Evolutionary conservation across 352 stramenopile species (phyloP).

Genomic region (Globisporangium megalacanthum): DNA sequence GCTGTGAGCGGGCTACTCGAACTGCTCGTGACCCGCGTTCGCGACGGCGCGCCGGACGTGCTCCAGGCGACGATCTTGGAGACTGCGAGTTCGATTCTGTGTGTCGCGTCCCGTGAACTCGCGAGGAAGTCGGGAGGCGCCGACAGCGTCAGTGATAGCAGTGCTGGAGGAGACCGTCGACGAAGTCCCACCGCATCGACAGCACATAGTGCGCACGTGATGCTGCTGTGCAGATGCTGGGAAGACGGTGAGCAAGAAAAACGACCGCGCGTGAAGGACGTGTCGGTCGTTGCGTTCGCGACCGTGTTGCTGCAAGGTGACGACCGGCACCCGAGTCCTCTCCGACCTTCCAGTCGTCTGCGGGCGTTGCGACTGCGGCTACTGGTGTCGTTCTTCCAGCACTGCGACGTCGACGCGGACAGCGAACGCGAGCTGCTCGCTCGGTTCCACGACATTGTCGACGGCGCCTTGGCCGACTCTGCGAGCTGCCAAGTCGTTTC

Average conservation of each 20-base stretch:
- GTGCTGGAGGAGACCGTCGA: not conserved
- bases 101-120: slow-evolving; percentile 12
- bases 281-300: slow-evolving; percentile 19
- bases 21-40: slow-evolving; percentile 24
- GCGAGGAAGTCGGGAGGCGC: not conserved
- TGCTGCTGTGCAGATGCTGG: slow-evolving; percentile 8
- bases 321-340: not conserved
- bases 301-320: slow-evolving; percentile 17
- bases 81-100: slow-evolving; percentile 33
- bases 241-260: not conserved
- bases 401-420: slow-evolving; percentile 31
- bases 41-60: slow-evolving; percentile 22
- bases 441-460: slow-evolving; percentile 15
- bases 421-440: slow-evolving; percentile 17
- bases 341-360: slow-evolving; percentile 9
- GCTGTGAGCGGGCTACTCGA: slow-evolving; percentile 37
- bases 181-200: not conserved
- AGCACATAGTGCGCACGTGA: not conserved
- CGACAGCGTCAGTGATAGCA: not conserved
- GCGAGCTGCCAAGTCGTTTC: slow-evolving; percentile 5
- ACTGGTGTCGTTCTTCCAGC: slow-evolving; percentile 31
- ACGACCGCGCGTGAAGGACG: slow-evolving; percentile 9
- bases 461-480: slow-evolving; percentile 2
- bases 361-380: slow-evolving; percentile 20
- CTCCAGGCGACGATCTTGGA: slow-evolving; percentile 24